Evolutionary conservation across 768 basidiomycete species (phyloP).

Genomic region (Exidia glandulosa): DNA sequence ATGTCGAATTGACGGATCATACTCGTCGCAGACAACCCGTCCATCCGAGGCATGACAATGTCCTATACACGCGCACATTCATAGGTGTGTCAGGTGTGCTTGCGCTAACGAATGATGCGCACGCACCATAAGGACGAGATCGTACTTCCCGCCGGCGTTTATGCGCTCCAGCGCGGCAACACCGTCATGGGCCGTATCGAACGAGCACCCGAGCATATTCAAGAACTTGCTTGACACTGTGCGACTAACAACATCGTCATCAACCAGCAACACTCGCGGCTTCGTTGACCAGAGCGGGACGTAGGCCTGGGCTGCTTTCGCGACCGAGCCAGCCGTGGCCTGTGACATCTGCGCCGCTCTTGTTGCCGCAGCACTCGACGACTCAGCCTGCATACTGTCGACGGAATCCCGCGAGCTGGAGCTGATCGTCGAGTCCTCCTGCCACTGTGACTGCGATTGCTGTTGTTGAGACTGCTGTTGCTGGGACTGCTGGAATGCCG

Average conservation of each 20-base stretch:
- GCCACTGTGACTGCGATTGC: neutral
- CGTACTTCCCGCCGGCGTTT: slow-evolving; percentile 42
- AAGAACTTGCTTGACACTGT: slow-evolving; percentile 86
- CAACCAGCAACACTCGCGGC: slow-evolving; percentile 84
- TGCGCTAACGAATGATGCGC: neutral
- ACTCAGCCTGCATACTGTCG: neutral
- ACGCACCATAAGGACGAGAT: slow-evolving; percentile 87
- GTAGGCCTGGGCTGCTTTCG: too few species aligned
- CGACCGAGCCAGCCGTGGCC: too few species aligned
- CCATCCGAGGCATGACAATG: slow-evolving; percentile 79
- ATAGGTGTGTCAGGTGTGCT: neutral
- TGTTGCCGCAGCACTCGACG: neutral
- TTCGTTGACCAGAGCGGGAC: neutral
- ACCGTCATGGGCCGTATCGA: slow-evolving; percentile 90
- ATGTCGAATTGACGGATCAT: slow-evolving; percentile 91
- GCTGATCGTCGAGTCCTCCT: neutral
- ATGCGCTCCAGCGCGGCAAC: slow-evolving; percentile 89
- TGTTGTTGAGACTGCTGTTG: neutral
- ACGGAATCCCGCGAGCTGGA: neutral
- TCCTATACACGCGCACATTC: slow-evolving; percentile 52
- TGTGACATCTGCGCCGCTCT: too few species aligned
- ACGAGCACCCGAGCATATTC: slow-evolving; percentile 90
- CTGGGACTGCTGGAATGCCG: neutral
- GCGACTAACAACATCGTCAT: slow-evolving; percentile 88
- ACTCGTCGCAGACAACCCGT: slow-evolving; percentile 84